Base-by-base conservation (phyloP, 2,329 filamentous ascomycete species). In the Fusarium paranaense region DNA sequence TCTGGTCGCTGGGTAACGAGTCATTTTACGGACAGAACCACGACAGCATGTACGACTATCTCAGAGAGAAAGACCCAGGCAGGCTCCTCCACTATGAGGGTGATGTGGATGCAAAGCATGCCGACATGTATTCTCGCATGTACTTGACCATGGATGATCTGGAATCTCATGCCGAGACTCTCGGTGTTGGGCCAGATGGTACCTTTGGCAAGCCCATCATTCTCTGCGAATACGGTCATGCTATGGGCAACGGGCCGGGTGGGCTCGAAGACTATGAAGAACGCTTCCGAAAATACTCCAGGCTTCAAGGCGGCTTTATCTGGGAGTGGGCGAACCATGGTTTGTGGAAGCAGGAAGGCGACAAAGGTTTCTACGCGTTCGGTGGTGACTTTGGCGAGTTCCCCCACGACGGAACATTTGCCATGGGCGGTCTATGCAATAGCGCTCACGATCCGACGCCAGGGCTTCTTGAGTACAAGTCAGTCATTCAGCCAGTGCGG, bases 221-320 rank as follows among this genome's bases (percentile, higher is more conserved):
- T 3, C 84, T 89, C 63, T 89, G 87, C 68, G 88, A 90, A 70
- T 89, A 85, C 72, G 82, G 83, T 0, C 87, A 89, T 71, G 91
- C 92, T 1, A 94, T 94, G 92, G 92, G 92, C 0, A 94, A 93
- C 71, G 92, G 91, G 0, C 92, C 91, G 0, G 92, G 92, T 2
- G 89, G 87, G 2, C 84, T 93, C 67, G 87, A 90, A 72, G 91
- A 93, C 70, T 94, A 94, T 71, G 83, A 92, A 25, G 88, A 92
- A 18, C 86, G 87, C 0, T 94, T 93, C 79, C 89, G 90, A 77
- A 86, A 87, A 60, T 86, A 83, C 37, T 79, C 80, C 0, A 76
- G 80, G 3, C 73, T 84, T 0, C 91, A 93, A 82, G 92, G 92
- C 7, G 92, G 91, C 0, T 90, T 88, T 58, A 86, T 91, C 5